Percentiles rank a stretch among this genome's conserved stretches.
Conservation (phyloP, 345 rosid genomes). For the Camelina neglecta region DNA sequence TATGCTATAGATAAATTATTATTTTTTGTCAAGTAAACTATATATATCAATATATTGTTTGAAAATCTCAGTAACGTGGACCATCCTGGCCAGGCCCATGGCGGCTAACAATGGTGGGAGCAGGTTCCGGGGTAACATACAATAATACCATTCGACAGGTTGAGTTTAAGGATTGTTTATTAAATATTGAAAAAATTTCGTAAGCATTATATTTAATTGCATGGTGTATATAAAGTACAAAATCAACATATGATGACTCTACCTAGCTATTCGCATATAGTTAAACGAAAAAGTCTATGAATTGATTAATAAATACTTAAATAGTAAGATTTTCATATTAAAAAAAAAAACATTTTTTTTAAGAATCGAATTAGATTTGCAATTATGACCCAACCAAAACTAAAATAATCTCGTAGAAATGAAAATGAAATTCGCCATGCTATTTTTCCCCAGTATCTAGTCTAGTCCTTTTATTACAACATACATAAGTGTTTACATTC, state of each 20-base stretch:
- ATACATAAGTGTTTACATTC: neutral
- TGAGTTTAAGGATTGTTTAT: conserved; percentile 4
- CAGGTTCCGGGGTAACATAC: conserved; percentile 15
- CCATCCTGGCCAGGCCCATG: conserved; percentile 26
- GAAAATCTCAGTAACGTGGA: conserved; percentile 32
- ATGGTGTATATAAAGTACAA: conserved; percentile 18
- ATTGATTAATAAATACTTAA: neutral
- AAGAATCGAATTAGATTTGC: neutral
- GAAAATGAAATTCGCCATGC: neutral
- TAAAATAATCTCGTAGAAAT: neutral
- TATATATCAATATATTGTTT: conserved; percentile 11
- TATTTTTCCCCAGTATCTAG: neutral
- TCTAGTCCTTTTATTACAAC: neutral
- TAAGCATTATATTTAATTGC: conserved; percentile 23
- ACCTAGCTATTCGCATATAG: conserved; percentile 5
- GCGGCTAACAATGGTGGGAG: conserved; percentile 43
- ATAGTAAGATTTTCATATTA: neutral
- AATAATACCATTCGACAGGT: conserved; percentile 21
- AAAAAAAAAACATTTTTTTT: too few relatives aligned
- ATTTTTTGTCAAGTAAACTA: conserved; percentile 1
- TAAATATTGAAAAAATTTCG: conserved; percentile 8
- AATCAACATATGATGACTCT: conserved; percentile 26
- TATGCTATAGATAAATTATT: neutral
- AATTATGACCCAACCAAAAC: neutral
- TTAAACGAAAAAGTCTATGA: conserved; percentile 12